Percentiles rank a stretch among this genome's conserved stretches.
Evolutionary conservation across 805 yeast genomes (phyloP).

Genomic region (Cyberlindnera meyerae): DNA sequence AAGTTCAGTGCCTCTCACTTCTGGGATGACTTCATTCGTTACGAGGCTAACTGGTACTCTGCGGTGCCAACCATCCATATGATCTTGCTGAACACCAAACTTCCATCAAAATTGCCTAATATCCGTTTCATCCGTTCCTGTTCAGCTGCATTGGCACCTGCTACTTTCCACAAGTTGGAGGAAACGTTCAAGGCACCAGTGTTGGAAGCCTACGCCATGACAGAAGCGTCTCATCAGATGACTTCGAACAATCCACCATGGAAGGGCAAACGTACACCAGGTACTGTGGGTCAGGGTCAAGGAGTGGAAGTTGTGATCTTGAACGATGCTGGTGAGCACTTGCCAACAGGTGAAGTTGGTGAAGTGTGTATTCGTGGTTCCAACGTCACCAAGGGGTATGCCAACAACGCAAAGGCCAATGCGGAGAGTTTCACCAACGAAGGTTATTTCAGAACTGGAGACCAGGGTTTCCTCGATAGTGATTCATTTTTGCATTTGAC

Average conservation of each 20-base stretch:
- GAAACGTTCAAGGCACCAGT: constrained; percentile 59
- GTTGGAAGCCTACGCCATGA: constrained; percentile 75
- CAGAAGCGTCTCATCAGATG: constrained; percentile 80
- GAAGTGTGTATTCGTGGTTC: constrained; percentile 66
- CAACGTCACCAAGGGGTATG: constrained; percentile 67
- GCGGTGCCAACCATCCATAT: constrained; percentile 76
- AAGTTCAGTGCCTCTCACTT: constrained; percentile 56
- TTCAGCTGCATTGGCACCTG: constrained; percentile 65
- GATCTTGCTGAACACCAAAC: constrained; percentile 49
- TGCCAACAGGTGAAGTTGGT: constrained; percentile 52
- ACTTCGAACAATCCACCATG: constrained; percentile 67
- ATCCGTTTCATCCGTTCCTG: constrained; percentile 69
- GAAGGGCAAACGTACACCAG: constrained; percentile 59
- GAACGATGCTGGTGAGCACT: constrained; percentile 42
- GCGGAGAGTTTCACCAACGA: constrained; percentile 54
- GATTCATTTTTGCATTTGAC: constrained; percentile 59
- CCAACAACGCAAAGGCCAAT: constrained; percentile 69
- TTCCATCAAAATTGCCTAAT: constrained; percentile 47
- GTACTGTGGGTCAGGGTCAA: constrained; percentile 70
- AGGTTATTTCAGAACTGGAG: constrained; percentile 72
- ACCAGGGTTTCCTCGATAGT: constrained; percentile 58
- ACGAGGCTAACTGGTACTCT: constrained; percentile 63
- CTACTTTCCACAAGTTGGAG: constrained; percentile 56
- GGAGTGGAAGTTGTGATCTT: constrained; percentile 61
- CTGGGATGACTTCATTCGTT: constrained; percentile 51